phyloP scores from a whole-genome alignment of 2,329 filamentous ascomycete species.

The Aspergillus ruber region DNA sequence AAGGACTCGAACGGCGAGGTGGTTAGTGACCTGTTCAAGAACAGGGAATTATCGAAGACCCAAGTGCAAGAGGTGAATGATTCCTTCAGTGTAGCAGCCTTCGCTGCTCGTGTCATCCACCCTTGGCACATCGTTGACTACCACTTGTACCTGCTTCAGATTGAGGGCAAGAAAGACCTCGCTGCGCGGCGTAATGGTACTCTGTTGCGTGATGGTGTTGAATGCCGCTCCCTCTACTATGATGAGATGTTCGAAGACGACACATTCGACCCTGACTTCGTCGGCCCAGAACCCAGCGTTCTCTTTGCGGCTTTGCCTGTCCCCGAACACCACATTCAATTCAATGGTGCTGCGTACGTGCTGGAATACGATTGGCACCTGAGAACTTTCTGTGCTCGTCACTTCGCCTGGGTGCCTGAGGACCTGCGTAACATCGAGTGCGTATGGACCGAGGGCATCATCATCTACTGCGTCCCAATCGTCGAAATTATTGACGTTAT shows the following conservation, averaged over 20 bases:
- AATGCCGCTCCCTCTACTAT: slow-evolving; percentile 19
- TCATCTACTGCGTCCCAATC: slow-evolving; percentile 18
- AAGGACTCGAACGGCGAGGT: background rate
- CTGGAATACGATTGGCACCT: slow-evolving; percentile 21
- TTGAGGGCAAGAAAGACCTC: slow-evolving; percentile 16
- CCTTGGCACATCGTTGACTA: slow-evolving; percentile 29
- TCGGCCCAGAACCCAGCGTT: slow-evolving; percentile 12
- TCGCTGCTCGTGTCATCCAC: slow-evolving; percentile 12
- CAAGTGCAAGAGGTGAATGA: background rate
- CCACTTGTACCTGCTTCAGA: slow-evolving; percentile 22
- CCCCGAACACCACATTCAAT: slow-evolving; percentile 9
- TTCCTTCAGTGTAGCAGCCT: background rate
- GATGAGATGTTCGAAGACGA: slow-evolving; percentile 1
- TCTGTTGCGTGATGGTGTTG: slow-evolving; percentile 19
- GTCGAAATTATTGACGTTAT: background rate
- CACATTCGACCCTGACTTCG: slow-evolving; percentile 5
- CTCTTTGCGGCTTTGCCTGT: slow-evolving; percentile 20
- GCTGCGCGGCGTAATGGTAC: slow-evolving; percentile 14
- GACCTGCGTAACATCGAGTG: slow-evolving; percentile 17
- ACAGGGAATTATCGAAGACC: background rate
- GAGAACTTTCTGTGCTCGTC: slow-evolving; percentile 17
- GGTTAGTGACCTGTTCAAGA: background rate
- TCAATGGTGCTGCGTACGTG: slow-evolving; percentile 17
- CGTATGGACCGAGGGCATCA: slow-evolving; percentile 21
- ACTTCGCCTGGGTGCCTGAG: slow-evolving; percentile 19